A percentile compares a stretch with the other conserved stretches of the same genome.
These are phyloP conservation scores for Salix brachista DNA, from an alignment of 345 rosid species.

Conservation along the genomic window DNA sequence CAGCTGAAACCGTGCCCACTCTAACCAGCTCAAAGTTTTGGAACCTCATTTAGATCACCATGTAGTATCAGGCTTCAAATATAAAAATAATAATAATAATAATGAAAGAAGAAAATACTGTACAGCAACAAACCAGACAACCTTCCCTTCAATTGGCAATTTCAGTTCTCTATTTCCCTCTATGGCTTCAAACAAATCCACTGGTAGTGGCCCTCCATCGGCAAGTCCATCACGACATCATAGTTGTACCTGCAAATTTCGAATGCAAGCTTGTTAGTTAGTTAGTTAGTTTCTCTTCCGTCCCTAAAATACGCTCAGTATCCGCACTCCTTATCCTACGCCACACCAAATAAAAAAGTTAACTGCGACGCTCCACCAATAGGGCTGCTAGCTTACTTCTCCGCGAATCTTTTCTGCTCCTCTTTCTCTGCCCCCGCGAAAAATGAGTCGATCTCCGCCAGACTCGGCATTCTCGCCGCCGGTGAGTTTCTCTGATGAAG, in stretches of 20 bases:
- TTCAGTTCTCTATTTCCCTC: background rate
- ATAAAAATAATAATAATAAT: background rate
- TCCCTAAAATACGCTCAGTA: conserved; percentile 23
- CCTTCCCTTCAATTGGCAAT: background rate
- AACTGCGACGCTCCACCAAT: background rate
- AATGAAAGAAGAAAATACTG: background rate
- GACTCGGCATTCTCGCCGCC: conserved; percentile 23
- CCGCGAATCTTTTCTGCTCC: conserved; percentile 42
- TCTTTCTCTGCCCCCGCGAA: conserved; percentile 35
- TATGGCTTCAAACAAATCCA: conserved; percentile 51
- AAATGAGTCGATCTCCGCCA: conserved; percentile 44
- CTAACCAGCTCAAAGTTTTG: background rate
- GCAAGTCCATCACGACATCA: conserved; percentile 60
- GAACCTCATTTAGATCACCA: background rate
- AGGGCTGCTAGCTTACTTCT: conserved; percentile 36
- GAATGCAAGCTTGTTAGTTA: conserved; percentile 31
- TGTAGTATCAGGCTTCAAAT: background rate
- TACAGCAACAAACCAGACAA: conserved; percentile 10
- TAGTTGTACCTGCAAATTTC: conserved; percentile 61
- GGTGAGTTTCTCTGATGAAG: background rate
- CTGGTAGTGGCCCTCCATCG: conserved; percentile 64
- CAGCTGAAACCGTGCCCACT: background rate
- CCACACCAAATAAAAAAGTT: conserved; percentile 26
- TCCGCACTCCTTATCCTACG: conserved; percentile 36
- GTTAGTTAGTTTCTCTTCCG: conserved; percentile 30